Percentiles rank a stretch among this genome's conserved stretches.
These are phyloP conservation scores for Lachnellula occidentalis DNA, from an alignment of 2,329 filamentous ascomycete species.

Conservation along the genomic window DNA sequence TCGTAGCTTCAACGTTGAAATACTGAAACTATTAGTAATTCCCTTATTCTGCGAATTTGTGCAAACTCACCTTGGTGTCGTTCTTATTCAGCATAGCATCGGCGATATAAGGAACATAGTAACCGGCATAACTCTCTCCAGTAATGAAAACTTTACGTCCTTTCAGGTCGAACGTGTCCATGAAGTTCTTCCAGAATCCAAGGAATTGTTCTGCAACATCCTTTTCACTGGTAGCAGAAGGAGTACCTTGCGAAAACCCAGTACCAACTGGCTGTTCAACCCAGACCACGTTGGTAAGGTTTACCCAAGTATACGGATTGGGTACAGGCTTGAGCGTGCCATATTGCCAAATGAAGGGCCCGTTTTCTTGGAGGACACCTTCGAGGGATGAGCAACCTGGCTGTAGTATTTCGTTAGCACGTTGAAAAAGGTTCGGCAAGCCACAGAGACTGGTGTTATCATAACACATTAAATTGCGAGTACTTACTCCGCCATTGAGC, in stretches of 20 bases:
- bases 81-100: conserved; percentile 64
- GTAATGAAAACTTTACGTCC: conserved; percentile 67
- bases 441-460: background rate
- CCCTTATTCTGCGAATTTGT: background rate
- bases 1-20: conserved; percentile 61
- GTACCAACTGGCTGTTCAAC: conserved; percentile 30
- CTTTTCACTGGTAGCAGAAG: conserved; percentile 59
- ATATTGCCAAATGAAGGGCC: conserved; percentile 65
- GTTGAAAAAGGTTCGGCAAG: background rate
- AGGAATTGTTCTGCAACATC: conserved; percentile 68
- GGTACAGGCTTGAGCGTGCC: conserved; percentile 51
- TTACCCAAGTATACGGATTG: conserved; percentile 28
- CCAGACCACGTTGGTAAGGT: conserved; percentile 29
- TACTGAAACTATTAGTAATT: conserved; percentile 41
- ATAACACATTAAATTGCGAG: background rate
- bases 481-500: conserved; percentile 38
- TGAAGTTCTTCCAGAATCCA: conserved; percentile 74
- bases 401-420: conserved; percentile 26
- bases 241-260: conserved; percentile 33
- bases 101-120: conserved; percentile 11
- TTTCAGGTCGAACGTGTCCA: conserved; percentile 63
- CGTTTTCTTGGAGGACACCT: conserved; percentile 71
- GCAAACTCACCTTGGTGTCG: conserved; percentile 29
- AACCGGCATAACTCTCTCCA: conserved; percentile 36
- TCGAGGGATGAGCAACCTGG: conserved; percentile 58